phyloP scores from a whole-genome alignment of 257 asterid genomes.

The Solanum paucissectum region DNA sequence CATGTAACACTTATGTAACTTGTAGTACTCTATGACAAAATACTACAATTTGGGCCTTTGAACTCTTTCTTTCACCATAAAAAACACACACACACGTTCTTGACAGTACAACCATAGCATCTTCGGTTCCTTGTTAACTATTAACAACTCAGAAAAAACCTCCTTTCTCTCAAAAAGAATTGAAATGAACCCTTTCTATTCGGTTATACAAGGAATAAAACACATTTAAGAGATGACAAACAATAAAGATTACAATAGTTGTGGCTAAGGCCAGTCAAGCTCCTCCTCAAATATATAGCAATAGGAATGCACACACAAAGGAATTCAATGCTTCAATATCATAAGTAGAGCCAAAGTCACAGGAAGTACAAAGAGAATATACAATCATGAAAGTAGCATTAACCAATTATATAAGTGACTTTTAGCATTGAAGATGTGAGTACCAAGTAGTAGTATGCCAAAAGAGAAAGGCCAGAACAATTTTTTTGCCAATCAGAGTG shows the following conservation, averaged over 20 bases:
- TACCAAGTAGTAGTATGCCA: slow-evolving; percentile 87
- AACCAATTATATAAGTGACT: slow-evolving; percentile 8
- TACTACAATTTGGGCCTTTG: background rate
- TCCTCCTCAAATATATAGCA: background rate
- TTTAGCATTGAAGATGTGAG: slow-evolving; percentile 12
- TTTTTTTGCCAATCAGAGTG: slow-evolving; percentile 67
- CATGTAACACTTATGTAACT: background rate
- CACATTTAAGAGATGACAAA: background rate
- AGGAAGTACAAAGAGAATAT: background rate
- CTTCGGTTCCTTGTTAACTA: background rate
- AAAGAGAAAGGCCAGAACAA: slow-evolving; percentile 65
- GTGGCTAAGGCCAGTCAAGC: background rate
- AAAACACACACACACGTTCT: background rate
- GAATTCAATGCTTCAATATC: background rate
- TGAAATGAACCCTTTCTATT: background rate
- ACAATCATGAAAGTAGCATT: background rate
- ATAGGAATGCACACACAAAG: background rate
- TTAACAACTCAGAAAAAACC: background rate
- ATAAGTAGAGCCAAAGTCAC: background rate
- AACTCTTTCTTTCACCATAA: background rate
- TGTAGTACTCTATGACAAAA: background rate
- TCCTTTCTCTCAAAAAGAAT: background rate
- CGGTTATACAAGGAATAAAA: background rate
- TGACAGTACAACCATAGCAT: background rate
- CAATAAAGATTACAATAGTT: background rate